phyloP scores from a whole-genome alignment of 768 basidiomycete species.

The Daedaleopsis nitida region DNA sequence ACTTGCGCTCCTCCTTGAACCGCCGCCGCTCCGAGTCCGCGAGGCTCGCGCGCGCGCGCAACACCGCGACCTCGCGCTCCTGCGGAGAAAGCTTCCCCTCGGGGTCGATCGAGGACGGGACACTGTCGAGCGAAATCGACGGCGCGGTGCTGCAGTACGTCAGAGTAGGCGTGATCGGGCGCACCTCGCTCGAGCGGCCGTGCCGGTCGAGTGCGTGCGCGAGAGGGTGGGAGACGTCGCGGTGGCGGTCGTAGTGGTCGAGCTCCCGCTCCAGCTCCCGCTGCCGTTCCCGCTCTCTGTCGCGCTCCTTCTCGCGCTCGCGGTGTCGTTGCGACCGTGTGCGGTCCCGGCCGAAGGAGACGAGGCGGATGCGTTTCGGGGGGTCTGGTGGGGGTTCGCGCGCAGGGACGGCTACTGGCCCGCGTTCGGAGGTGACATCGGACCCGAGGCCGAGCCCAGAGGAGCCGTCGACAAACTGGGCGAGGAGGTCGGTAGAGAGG shows the following conservation, averaged over 20 bases:
- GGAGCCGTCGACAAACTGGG: conserved; percentile 61
- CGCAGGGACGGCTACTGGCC: not conserved
- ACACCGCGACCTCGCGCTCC: conserved; percentile 73
- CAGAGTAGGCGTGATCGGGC: conserved; percentile 29
- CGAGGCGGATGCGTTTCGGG: conserved; percentile 27
- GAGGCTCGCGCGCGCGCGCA: conserved; percentile 75
- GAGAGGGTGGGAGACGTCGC: conserved; percentile 4
- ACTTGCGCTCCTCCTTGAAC: conserved; percentile 85
- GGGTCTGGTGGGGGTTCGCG: conserved; percentile 19
- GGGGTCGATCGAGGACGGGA: conserved; percentile 65
- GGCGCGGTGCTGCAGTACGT: conserved; percentile 35
- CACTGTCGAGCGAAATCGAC: conserved; percentile 68
- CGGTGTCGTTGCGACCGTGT: conserved; percentile 15
- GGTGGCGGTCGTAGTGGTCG: not conserved
- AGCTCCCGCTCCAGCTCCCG: conserved; percentile 13
- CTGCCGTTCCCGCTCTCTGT: not conserved
- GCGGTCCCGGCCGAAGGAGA: conserved; percentile 30
- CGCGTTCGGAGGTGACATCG: not conserved
- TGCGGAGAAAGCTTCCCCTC: conserved; percentile 59
- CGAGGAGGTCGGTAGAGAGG: conserved; percentile 69
- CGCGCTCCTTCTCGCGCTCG: conserved; percentile 21
- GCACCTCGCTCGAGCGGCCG: conserved; percentile 29
- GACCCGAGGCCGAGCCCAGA: conserved; percentile 20
- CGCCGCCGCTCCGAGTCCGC: conserved; percentile 83
- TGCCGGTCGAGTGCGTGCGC: conserved; percentile 10